These are phyloP conservation scores for Neofusicoccum sp. DNA, from an alignment of 2,329 filamentous ascomycete genomes.

Conservation along the genomic window DNA sequence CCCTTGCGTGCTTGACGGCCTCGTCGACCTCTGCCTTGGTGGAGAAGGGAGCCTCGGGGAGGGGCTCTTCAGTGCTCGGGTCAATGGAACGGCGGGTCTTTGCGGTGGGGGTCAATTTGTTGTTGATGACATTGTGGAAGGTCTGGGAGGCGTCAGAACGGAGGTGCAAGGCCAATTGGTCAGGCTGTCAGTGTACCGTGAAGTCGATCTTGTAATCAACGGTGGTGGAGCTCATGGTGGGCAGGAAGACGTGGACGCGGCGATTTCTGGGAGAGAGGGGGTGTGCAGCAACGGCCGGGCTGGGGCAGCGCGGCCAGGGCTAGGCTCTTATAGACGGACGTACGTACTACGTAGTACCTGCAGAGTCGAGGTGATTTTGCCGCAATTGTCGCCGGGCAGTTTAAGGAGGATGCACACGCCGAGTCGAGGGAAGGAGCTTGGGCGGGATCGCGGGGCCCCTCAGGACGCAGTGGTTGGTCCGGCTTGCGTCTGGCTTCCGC, in stretches of 20 bases:
- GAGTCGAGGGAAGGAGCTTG: no score
- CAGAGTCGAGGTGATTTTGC: no score
- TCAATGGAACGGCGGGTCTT: slow-evolving; percentile 49
- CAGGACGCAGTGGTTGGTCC: no score
- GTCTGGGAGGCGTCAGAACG: neutral
- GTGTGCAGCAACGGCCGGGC: no score
- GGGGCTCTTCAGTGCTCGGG: slow-evolving; percentile 47
- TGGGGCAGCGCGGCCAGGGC: no score
- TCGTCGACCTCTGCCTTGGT: slow-evolving; percentile 48
- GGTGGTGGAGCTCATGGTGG: neutral
- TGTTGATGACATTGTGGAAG: slow-evolving; percentile 48
- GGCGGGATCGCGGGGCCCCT: no score
- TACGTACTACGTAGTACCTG: no score
- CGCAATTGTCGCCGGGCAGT: no score
- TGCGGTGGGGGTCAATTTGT: slow-evolving; percentile 41
- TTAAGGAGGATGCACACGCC: no score
- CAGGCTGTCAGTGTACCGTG: neutral
- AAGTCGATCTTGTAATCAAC: slow-evolving; percentile 10
- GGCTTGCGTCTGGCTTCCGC: no score
- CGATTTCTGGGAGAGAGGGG: no score
- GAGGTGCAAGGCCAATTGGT: neutral
- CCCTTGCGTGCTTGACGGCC: slow-evolving; percentile 45
- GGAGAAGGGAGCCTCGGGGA: slow-evolving; percentile 49
- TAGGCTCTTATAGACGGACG: no score
- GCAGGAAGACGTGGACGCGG: neutral